Percentiles rank a stretch among this genome's conserved stretches.
phyloP scores from a whole-genome alignment of 345 rosid species.

The Citrus maxima region DNA sequence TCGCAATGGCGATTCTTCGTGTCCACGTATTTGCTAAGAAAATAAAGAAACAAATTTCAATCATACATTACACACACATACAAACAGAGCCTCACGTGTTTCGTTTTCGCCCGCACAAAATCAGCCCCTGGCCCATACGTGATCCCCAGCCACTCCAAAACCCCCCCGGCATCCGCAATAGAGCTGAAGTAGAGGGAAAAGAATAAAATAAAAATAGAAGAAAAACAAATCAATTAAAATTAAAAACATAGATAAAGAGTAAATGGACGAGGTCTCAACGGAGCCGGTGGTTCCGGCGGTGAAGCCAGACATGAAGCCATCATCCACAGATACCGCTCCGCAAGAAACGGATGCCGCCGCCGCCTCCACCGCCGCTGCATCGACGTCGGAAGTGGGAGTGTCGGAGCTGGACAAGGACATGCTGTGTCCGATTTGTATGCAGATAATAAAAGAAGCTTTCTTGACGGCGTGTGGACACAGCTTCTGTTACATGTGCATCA shows the following conservation, averaged over 20 bases:
- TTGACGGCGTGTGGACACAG: conserved; percentile 97
- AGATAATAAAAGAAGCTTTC: conserved; percentile 89
- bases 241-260: background rate
- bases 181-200: background rate
- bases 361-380: conserved; percentile 16
- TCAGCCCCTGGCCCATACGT: background rate
- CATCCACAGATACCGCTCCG: conserved; percentile 17
- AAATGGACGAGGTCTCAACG: conserved; percentile 41
- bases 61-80: background rate
- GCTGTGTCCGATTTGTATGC: conserved; percentile 97
- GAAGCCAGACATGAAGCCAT: conserved; percentile 39
- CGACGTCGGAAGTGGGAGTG: conserved; percentile 15
- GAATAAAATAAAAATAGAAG: background rate
- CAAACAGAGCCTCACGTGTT: background rate
- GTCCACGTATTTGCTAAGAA: background rate
- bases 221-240: too few species aligned
- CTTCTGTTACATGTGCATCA: conserved; percentile 95
- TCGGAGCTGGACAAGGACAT: conserved; percentile 69
- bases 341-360: conserved; percentile 22
- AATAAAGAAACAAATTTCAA: background rate
- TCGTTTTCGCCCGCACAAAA: conserved; percentile 1
- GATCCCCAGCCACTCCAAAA: background rate
- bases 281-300: conserved; percentile 66
- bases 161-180: background rate
- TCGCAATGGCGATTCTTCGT: background rate